These are phyloP conservation scores for Mallotus nudiflorus DNA, from an alignment of 345 rosid species.

Conservation along the genomic window DNA sequence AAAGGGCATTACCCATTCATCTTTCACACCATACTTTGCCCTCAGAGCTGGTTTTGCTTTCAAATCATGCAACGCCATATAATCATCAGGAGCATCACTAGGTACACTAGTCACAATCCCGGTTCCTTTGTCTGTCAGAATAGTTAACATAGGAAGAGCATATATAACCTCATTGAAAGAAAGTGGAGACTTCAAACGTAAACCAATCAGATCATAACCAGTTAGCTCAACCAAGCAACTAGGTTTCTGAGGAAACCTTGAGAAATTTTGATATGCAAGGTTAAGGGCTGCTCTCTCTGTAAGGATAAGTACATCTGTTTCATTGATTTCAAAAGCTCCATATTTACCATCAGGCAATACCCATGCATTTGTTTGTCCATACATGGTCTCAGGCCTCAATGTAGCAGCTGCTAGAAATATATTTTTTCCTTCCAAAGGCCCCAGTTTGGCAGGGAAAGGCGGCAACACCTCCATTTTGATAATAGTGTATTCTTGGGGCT, in stretches of 20 bases:
- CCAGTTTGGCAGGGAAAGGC: slow-evolving; percentile 70
- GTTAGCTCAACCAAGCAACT: slow-evolving; percentile 78
- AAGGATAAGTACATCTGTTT: slow-evolving; percentile 69
- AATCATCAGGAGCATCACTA: slow-evolving; percentile 97
- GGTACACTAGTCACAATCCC: slow-evolving; percentile 97
- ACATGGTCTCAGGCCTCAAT: slow-evolving; percentile 97
- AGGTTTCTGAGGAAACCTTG: slow-evolving; percentile 66
- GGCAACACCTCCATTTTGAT: slow-evolving; percentile 80
- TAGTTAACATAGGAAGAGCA: slow-evolving; percentile 91
- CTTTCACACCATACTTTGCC: slow-evolving; percentile 71
- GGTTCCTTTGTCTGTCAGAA: slow-evolving; percentile 92
- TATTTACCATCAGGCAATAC: slow-evolving; percentile 91
- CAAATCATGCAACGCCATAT: slow-evolving; percentile 78
- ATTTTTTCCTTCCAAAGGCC: slow-evolving; percentile 64
- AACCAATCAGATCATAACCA: slow-evolving; percentile 86
- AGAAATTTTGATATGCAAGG: slow-evolving; percentile 83
- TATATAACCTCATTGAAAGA: slow-evolving; percentile 65
- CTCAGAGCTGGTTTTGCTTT: slow-evolving; percentile 77
- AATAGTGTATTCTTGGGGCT: slow-evolving; percentile 91
- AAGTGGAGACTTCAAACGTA: slow-evolving; percentile 75
- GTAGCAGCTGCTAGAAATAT: slow-evolving; percentile 89
- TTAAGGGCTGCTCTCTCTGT: slow-evolving; percentile 82
- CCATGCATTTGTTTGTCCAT: slow-evolving; percentile 97
- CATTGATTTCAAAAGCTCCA: slow-evolving; percentile 88
- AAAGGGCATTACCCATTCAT: slow-evolving; percentile 84